These are phyloP conservation scores for Monosporozyma aquatica DNA, from an alignment of 805 yeast species.

Conservation along the genomic window DNA sequence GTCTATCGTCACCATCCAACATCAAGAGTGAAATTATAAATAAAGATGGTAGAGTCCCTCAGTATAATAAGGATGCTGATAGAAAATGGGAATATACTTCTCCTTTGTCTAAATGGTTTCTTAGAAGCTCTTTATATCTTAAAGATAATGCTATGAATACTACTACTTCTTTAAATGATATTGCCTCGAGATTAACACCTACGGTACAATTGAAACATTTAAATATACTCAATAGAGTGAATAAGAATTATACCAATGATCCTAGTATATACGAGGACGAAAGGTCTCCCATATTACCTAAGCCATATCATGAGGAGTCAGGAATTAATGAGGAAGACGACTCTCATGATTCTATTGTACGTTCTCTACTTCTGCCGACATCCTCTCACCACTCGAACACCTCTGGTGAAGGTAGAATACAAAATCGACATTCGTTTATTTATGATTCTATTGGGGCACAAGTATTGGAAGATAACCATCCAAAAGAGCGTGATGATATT, in stretches of 20 bases:
- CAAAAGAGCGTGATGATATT: not conserved
- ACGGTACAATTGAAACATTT: constrained; percentile 22
- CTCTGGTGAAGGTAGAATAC: not conserved
- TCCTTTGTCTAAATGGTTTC: constrained; percentile 29
- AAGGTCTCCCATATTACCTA: constrained; percentile 20
- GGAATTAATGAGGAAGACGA: not conserved
- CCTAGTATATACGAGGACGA: constrained; percentile 12
- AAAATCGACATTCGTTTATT: constrained; percentile 6
- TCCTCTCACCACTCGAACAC: not conserved
- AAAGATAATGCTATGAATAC: constrained; percentile 10
- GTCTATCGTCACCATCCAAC: constrained; percentile 13
- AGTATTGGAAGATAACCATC: not conserved
- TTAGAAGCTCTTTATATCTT: constrained; percentile 24
- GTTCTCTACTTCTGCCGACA: not conserved
- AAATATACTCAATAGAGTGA: constrained; percentile 19
- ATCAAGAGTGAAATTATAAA: too few relatives aligned
- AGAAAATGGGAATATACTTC: constrained; percentile 28
- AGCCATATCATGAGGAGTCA: not conserved
- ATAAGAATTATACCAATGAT: constrained; percentile 10
- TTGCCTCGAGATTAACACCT: constrained; percentile 15
- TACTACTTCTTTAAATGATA: constrained; percentile 1
- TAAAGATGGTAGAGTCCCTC: not conserved
- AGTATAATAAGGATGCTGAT: not conserved
- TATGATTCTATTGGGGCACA: constrained; percentile 14
- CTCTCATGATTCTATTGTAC: not conserved